A percentile compares a stretch with the other conserved stretches of the same genome.
Conservation (phyloP, 2,329 filamentous ascomycete species). For the Colletotrichum limetticola region DNA sequence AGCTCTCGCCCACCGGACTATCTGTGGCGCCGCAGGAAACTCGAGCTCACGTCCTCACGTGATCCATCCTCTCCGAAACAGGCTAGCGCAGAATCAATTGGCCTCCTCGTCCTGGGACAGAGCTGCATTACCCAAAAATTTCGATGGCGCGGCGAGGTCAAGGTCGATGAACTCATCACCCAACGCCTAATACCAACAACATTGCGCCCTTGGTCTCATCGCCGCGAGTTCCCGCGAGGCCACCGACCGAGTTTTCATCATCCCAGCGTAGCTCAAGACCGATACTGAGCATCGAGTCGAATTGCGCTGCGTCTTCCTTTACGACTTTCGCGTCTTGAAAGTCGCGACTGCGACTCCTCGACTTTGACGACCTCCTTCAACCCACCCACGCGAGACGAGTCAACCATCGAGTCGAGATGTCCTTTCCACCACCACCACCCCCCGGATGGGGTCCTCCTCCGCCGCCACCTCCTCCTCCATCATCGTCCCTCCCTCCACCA, state of each 20-base stretch:
- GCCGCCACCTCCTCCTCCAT: constrained; percentile 64
- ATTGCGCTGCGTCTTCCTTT: constrained; percentile 26
- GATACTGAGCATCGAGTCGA: constrained; percentile 21
- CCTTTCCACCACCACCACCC: constrained; percentile 66
- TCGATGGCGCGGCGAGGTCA: constrained; percentile 31
- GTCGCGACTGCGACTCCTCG: constrained; percentile 36
- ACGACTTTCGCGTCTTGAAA: constrained; percentile 33
- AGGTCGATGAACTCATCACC: constrained; percentile 30
- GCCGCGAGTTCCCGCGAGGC: constrained; percentile 37
- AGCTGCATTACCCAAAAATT: constrained; percentile 34
- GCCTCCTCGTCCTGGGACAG: neutral
- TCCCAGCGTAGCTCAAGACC: constrained; percentile 8
- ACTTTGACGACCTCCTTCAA: constrained; percentile 23
- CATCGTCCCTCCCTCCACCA: constrained; percentile 66
- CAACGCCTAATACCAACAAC: constrained; percentile 23
- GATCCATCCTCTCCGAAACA: neutral
- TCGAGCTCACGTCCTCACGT: constrained; percentile 26
- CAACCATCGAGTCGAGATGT: constrained; percentile 53
- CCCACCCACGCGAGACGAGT: constrained; percentile 17
- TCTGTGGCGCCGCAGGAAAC: neutral
- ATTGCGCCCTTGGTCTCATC: constrained; percentile 34
- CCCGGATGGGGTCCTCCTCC: constrained; percentile 65
- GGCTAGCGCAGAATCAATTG: constrained; percentile 8
- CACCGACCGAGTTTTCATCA: constrained; percentile 8
- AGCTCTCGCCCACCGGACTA: constrained; percentile 3